Base-by-base conservation (phyloP, 2,329 filamentous ascomycete genomes). In the Colletotrichum spaethianum region DNA sequence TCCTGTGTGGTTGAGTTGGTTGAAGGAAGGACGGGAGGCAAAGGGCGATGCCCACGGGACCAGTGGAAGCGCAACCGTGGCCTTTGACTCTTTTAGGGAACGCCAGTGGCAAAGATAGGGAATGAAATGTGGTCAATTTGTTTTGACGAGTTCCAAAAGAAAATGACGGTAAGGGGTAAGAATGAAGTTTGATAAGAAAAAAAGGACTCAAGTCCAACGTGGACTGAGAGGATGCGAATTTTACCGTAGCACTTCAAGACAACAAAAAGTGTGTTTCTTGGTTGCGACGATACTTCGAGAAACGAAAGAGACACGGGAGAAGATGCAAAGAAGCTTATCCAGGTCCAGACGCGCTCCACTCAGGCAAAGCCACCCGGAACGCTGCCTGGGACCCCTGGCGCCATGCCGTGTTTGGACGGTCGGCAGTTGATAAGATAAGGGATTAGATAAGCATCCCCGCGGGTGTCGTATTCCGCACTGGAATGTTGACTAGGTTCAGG, bases 31-130 rank as follows among this genome's bases (percentile, higher is more conserved):
- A 40, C 44, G 62, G 26, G 52, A 23, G 52, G 28, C 36, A 12
- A 55, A 60, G 20, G 28, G 55, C 31, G 46, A 70, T 60, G 60
- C 50, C 60, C 44, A 23, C 26, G n/a, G 70, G 60, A 26, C 40
- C 44, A 57, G 48, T 65, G 67, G 55, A 73, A 73, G 61, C 67
- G 70, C 70, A 73, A 73, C 70, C 70, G 70, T 73, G 70, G 70
- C 70, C 70, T 73, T 71, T 73, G 70, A 36, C 28, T 64, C 59
- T 56, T 69, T 69, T 62, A 28, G 61, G 38, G 46, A 71, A 61
- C 28, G 42, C 40, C 36, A 38, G 70, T 73, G 70, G 70, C 70
- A 71, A 71, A 63, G 61, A 31, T 31, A 56, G 60, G 38, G 59
- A 64, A 72, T 60, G 66, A 28, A 72, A 70, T 70, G 48, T 64